Conservation (phyloP, 805 yeast species). For the Teunomyces lycoperdinae region DNA sequence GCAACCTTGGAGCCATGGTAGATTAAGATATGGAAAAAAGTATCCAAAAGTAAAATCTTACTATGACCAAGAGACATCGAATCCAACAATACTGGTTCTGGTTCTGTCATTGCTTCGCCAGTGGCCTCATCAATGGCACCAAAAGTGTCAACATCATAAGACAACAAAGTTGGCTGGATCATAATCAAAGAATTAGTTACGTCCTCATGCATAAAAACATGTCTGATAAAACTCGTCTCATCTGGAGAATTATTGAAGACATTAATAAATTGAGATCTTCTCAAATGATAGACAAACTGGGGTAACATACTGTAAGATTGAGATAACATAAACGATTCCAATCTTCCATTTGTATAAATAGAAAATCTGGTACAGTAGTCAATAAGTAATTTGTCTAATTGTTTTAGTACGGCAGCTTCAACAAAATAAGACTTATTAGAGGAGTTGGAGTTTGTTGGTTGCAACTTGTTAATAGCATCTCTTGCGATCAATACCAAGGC, state of each 20-base stretch:
- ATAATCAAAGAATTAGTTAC: conserved; percentile 57
- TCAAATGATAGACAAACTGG: conserved; percentile 63
- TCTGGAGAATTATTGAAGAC: conserved; percentile 72
- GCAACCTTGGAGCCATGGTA: conserved; percentile 67
- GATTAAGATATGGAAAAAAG: conserved; percentile 67
- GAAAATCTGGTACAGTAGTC: conserved; percentile 48
- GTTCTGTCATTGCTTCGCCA: conserved; percentile 41
- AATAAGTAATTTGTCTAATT: conserved; percentile 47
- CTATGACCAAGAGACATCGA: conserved; percentile 59
- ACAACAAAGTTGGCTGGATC: conserved; percentile 67
- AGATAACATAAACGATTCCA: conserved; percentile 49
- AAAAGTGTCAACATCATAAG: conserved; percentile 48
- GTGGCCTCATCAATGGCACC: conserved; percentile 31
- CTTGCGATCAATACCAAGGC: conserved; percentile 62
- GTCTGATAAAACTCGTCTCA: conserved; percentile 65
- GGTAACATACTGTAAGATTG: conserved; percentile 54
- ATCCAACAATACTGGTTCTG: conserved; percentile 62
- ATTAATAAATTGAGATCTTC: conserved; percentile 64
- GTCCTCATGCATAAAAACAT: conserved; percentile 60
- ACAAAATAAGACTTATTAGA: conserved; percentile 18
- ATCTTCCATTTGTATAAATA: conserved; percentile 45
- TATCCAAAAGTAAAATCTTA: conserved; percentile 57
- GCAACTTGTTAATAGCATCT: conserved; percentile 45
- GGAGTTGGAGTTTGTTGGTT: conserved; percentile 13
- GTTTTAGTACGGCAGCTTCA: conserved; percentile 39